Conservation (phyloP, 192 early-diverging fungal species). For the Coemansia sp. region DNA sequence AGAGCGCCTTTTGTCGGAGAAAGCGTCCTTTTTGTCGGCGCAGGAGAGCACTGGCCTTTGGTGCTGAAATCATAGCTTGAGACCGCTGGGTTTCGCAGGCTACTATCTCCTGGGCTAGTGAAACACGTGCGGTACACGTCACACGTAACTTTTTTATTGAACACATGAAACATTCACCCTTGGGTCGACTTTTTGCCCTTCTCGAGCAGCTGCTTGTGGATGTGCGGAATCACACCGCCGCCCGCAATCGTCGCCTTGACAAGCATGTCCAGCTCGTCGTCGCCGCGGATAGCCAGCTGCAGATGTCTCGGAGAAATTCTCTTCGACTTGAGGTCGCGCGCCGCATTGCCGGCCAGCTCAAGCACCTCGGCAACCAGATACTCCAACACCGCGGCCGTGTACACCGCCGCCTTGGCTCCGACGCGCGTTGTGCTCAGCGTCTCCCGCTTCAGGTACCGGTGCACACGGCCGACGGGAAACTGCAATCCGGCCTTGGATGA, state of each 20-base stretch:
- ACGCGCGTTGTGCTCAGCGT: constrained; percentile 78
- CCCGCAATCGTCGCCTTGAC: constrained; percentile 89
- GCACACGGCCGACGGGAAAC: constrained; percentile 93
- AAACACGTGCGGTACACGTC: too few species aligned
- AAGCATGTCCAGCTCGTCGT: constrained; percentile 85
- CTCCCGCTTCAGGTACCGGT: constrained; percentile 82
- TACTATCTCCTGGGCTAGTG: too few species aligned
- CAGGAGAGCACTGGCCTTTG: too few species aligned
- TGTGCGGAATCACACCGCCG: constrained; percentile 74
- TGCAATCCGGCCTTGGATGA: constrained; percentile 55
- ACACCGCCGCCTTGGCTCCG: constrained; percentile 86
- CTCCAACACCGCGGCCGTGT: constrained; percentile 87
- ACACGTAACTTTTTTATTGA: neutral
- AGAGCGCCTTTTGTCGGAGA: too few species aligned
- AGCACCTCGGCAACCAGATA: constrained; percentile 91
- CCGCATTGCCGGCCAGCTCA: constrained; percentile 89
- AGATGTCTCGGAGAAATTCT: constrained; percentile 86
- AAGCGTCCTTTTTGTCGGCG: too few species aligned
- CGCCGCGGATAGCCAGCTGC: constrained; percentile 87
- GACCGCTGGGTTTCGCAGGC: constrained; percentile 7
- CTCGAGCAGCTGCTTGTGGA: constrained; percentile 52
- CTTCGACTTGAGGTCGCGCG: constrained; percentile 86
- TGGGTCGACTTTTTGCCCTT: constrained; percentile 45
- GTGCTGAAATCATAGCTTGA: too few species aligned
- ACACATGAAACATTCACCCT: neutral